These are phyloP conservation scores for Arabidopsis arenosa DNA, from an alignment of 345 rosid species.

Conservation along the genomic window DNA sequence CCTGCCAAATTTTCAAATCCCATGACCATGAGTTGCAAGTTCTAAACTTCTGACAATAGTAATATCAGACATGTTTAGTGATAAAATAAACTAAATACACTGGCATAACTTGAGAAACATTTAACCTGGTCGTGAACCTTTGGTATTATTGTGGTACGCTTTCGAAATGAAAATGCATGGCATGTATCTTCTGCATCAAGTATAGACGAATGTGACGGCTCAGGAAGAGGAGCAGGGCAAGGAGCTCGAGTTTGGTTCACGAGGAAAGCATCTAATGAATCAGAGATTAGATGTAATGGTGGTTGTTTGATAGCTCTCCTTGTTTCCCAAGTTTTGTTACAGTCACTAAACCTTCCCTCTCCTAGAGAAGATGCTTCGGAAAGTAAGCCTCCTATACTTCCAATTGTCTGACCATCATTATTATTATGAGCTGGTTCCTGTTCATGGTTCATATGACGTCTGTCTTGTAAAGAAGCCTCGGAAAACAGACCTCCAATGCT, in stretches of 20 bases:
- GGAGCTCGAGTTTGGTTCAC: conserved; percentile 52
- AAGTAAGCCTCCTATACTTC: conserved; percentile 11
- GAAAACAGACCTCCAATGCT: conserved; percentile 88
- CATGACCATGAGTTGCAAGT: conserved; percentile 15
- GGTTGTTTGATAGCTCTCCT: conserved; percentile 36
- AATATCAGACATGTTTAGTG: neutral
- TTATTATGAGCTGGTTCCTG: conserved; percentile 49
- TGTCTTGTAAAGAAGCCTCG: conserved; percentile 76
- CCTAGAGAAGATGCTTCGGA: conserved; percentile 31
- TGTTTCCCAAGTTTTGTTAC: conserved; percentile 27
- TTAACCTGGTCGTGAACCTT: conserved; percentile 44
- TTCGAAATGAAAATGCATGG: conserved; percentile 74
- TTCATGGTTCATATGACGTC: conserved; percentile 31
- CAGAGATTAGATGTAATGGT: conserved; percentile 63
- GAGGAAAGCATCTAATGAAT: conserved; percentile 79
- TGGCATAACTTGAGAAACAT: neutral
- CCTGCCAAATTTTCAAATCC: conserved; percentile 46
- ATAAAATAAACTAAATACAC: neutral
- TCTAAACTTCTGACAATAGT: conserved; percentile 5
- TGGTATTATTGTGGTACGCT: conserved; percentile 26
- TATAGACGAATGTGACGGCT: conserved; percentile 59
- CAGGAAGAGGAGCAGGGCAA: conserved; percentile 45
- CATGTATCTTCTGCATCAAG: conserved; percentile 96
- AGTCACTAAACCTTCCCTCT: conserved; percentile 28
- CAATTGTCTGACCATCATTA: conserved; percentile 24